Percentiles rank a stretch among this genome's conserved stretches.
Evolutionary conservation across 306 rosid species (phyloP).

Genomic region (Gillenia trifoliata): DNA sequence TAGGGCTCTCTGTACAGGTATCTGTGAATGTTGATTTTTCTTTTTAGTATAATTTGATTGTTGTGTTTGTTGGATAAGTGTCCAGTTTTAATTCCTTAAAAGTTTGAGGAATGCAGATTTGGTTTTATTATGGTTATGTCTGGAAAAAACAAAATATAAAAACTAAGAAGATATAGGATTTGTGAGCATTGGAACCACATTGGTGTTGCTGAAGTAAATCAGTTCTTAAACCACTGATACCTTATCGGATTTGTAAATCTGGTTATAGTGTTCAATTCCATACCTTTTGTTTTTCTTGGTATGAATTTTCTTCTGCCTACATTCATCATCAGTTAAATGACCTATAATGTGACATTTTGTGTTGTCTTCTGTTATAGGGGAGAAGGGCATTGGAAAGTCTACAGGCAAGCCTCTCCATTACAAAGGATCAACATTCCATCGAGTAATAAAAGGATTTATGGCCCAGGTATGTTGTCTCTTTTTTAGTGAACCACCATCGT

Average conservation of each 20-base stretch:
- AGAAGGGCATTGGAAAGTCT: conserved; percentile 78
- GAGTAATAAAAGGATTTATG: conserved; percentile 91
- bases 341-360: background rate
- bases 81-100: background rate
- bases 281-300: background rate
- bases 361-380: conserved; percentile 51
- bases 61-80: background rate
- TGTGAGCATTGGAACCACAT: background rate
- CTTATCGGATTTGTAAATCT: background rate
- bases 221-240: background rate
- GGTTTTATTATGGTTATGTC: background rate
- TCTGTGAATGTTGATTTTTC: background rate
- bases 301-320: background rate
- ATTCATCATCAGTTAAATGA: background rate
- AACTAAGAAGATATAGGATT: background rate
- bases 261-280: background rate
- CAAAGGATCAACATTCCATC: conserved; percentile 80
- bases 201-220: background rate
- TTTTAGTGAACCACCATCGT: background rate
- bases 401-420: conserved; percentile 85
- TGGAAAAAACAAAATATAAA: background rate
- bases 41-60: background rate
- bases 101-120: background rate
- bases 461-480: conserved; percentile 72
- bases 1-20: conserved; percentile 95